These are phyloP conservation scores for Escallonia herrerae DNA, from an alignment of 129 eudicot genomes.

Conservation along the genomic window DNA sequence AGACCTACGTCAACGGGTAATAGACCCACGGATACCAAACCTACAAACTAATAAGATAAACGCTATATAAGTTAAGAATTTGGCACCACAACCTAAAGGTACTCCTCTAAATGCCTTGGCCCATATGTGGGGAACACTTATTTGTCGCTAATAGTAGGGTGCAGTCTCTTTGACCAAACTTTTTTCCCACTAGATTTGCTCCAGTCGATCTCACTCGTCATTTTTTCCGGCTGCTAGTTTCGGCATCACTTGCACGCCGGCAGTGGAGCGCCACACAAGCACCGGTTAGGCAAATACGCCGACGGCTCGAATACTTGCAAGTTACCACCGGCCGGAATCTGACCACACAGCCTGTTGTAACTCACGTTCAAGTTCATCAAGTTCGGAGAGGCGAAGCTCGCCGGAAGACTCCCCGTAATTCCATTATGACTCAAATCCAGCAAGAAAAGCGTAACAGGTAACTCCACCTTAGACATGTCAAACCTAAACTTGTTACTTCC, in stretches of 20 bases:
- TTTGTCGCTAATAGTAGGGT: no score
- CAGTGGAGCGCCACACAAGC: constrained; percentile 43
- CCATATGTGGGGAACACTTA: no score
- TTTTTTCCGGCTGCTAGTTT: no score
- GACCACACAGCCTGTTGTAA: constrained; percentile 31
- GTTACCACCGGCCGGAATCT: constrained; percentile 29
- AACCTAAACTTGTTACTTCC: constrained; percentile 44
- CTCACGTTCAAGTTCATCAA: constrained; percentile 29
- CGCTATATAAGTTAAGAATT: no score
- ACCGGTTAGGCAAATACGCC: constrained; percentile 26
- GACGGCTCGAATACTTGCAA: constrained; percentile 21
- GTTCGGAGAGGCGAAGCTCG: constrained; percentile 12
- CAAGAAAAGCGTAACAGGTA: constrained; percentile 23
- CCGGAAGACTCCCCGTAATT: constrained; percentile 44
- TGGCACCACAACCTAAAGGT: no score
- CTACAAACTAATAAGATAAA: no score
- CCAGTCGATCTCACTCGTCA: no score
- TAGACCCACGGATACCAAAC: no score
- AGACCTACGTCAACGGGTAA: no score
- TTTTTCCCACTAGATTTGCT: no score
- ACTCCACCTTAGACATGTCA: constrained; percentile 27
- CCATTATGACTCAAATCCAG: constrained; percentile 50
- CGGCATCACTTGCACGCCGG: constrained; percentile 21
- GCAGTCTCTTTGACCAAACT: no score
- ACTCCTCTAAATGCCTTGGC: no score